Evolutionary conservation across 768 basidiomycete species (phyloP).

Genomic region (Lactarius sanguifluus): DNA sequence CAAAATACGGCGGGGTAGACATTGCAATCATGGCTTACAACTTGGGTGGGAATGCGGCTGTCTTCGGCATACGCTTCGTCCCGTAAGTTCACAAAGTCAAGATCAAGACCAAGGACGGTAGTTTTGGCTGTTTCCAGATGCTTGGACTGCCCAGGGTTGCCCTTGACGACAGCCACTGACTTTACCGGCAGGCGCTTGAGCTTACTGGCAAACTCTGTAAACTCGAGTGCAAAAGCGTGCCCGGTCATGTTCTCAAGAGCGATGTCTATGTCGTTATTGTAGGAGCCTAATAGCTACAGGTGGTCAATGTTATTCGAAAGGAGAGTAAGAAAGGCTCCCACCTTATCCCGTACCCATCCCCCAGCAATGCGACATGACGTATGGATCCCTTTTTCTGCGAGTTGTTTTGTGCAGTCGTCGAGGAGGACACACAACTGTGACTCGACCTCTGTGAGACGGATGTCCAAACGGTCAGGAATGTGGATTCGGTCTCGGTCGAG

Average conservation of each 20-base stretch:
- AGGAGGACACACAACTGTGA: slow-evolving; percentile 70
- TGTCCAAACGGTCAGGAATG: slow-evolving; percentile 37
- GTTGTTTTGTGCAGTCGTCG: slow-evolving; percentile 67
- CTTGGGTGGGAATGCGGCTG: slow-evolving; percentile 85
- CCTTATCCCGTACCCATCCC: slow-evolving; percentile 99
- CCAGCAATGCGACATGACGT: slow-evolving; percentile 90
- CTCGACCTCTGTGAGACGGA: slow-evolving; percentile 69
- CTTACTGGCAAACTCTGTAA: slow-evolving; percentile 60
- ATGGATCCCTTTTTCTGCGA: slow-evolving; percentile 51
- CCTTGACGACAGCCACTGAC: slow-evolving; percentile 77
- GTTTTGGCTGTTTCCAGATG: slow-evolving; percentile 95
- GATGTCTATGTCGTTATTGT: slow-evolving; percentile 92
- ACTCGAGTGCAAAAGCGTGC: slow-evolving; percentile 76
- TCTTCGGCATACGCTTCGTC: slow-evolving; percentile 87
- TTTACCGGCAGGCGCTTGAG: slow-evolving; percentile 53
- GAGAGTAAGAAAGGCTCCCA: slow-evolving; percentile 37
- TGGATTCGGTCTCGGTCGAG: slow-evolving; percentile 35
- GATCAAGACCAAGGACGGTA: slow-evolving; percentile 71
- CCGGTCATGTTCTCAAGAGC: slow-evolving; percentile 91
- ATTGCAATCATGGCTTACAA: slow-evolving; percentile 50
- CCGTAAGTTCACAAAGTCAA: slow-evolving; percentile 93
- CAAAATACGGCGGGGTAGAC: neutral
- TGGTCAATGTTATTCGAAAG: slow-evolving; percentile 10
- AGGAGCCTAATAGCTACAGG: slow-evolving; percentile 67
- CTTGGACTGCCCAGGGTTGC: slow-evolving; percentile 96